phyloP scores from a whole-genome alignment of 331 rosid species.

The Rosa hybrid region DNA sequence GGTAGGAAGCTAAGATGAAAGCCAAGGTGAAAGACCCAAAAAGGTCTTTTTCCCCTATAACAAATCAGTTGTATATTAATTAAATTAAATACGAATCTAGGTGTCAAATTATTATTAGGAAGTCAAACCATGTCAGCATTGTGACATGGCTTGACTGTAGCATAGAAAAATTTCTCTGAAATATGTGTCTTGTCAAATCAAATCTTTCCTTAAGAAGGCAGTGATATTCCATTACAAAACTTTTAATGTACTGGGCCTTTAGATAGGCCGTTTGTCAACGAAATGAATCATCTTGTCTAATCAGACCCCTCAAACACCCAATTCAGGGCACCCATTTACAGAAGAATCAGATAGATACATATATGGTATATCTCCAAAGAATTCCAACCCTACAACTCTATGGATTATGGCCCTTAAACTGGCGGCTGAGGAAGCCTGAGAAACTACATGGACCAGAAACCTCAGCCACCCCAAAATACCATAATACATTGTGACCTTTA shows the following conservation, averaged over 20 bases:
- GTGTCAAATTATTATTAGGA: no score
- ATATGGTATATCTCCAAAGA: conserved; percentile 22
- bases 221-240: conserved; percentile 16
- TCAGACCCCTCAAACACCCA: conserved; percentile 24
- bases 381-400: conserved; percentile 17
- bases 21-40: no score
- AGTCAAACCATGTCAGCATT: no score
- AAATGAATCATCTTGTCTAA: conserved; percentile 16
- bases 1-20: no score
- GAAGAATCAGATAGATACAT: conserved; percentile 18
- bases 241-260: conserved; percentile 35
- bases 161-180: no score
- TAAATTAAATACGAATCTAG: no score
- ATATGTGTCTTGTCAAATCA: conserved; percentile 28
- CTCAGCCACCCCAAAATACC: conserved; percentile 23
- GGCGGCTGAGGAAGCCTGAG: neutral
- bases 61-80: no score
- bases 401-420: neutral
- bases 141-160: no score
- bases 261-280: conserved; percentile 1
- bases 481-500: conserved; percentile 2
- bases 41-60: no score
- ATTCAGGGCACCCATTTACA: no score
- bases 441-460: neutral
- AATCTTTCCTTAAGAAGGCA: conserved; percentile 5